phyloP scores from a whole-genome alignment of 495 filamentous ascomycete species.

The Daldinia grandis region DNA sequence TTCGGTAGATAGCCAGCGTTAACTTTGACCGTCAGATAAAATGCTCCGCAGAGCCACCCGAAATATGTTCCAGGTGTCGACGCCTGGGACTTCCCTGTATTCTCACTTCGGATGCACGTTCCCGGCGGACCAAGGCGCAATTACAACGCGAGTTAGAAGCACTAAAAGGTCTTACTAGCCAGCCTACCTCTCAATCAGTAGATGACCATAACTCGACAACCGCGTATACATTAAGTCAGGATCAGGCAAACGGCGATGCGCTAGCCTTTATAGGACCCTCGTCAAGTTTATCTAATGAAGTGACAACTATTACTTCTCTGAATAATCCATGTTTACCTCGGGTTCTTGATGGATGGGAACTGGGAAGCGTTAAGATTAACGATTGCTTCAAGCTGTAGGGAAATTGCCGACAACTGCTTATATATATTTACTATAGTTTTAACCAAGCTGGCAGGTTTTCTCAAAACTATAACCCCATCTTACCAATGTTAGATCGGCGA shows the following conservation, averaged over 20 bases:
- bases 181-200: not conserved
- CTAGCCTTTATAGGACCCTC: not conserved
- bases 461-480: not conserved
- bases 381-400: not conserved
- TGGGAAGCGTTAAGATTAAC: not conserved
- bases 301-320: not conserved
- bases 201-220: not conserved
- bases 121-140: not conserved
- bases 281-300: not conserved
- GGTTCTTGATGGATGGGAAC: not conserved
- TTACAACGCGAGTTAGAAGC: not conserved
- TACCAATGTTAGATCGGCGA: not conserved
- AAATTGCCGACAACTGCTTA: not conserved
- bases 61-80: not conserved
- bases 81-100: not conserved
- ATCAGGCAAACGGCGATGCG: not conserved
- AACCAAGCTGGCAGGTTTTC: not conserved
- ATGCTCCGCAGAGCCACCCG: not conserved
- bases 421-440: not conserved
- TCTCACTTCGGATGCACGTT: not conserved
- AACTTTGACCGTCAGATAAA: not conserved
- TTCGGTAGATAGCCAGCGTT: not conserved
- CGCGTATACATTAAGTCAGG: not conserved
- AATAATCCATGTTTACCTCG: not conserved
- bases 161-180: not conserved